Evolutionary conservation across 2,329 filamentous ascomycete species (phyloP), one percentile per base, ranked within the genome.

Genomic region (Fusarium sp.): DNA sequence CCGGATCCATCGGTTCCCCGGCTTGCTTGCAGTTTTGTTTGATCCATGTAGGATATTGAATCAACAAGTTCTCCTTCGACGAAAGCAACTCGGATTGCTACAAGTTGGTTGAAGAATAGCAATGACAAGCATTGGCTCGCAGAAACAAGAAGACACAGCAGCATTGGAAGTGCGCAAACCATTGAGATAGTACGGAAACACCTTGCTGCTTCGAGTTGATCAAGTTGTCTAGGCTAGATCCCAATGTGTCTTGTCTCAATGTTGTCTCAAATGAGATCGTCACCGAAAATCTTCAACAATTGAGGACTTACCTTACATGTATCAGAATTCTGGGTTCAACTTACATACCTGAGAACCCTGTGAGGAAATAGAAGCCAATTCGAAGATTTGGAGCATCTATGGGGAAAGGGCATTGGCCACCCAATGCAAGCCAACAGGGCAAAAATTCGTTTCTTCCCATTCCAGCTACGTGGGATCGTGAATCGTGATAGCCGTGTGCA

Each of bases 1-100:
- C 69, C 73, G 68, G 62, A 68, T 70, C 67, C 73, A 75, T 69
- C 65, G 66, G 66, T 66, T 72, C 75, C 73, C 75, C 68, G 61
- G 71, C 68, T 71, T 70, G 66, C 67, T 68, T 75, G 66, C 62
- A 76, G 47, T 53, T 55, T 46, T 61, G 52, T 41, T 62, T 68
- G 68, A 63, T 57, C 68, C 70, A 72, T 61, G 57, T 25, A 38
- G 41, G n/a, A 45, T 36, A 35, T 49, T n/a, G n/a, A 35, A 45
- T 56, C 38, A 29, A 57, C 49, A 35, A 20, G 15, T 39, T 39
- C 39, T 39, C 25, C n/a, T n/a, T 52, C 15, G 52, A 56, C 17
- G 39, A 62, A 46, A 41, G 45, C 47, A 31, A 41, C 36, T 46
- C 20, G 27, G 68, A 41, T 27, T 64, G 49, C 42, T 50, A 25